Evolutionary conservation across 2,329 filamentous ascomycete genomes (phyloP).

Genomic region (Monascus ruber): DNA sequence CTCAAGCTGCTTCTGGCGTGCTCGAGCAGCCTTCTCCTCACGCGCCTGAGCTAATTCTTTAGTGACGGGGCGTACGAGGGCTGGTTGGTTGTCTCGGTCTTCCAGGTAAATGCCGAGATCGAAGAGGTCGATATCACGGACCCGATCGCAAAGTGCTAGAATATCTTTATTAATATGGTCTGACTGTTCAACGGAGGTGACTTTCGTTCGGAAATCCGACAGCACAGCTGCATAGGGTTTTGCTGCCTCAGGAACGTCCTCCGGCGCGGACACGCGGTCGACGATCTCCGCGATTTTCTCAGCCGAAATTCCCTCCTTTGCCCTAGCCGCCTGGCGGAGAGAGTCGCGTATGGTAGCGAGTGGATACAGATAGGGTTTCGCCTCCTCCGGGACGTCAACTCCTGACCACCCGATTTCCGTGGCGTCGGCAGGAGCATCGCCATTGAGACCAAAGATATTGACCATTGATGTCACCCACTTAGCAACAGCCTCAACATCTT

Average conservation of each 20-base stretch:
- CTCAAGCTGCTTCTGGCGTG: slow-evolving; percentile 36
- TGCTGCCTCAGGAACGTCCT: slow-evolving; percentile 14
- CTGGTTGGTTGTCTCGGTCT: slow-evolving; percentile 58
- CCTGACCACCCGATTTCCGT: slow-evolving; percentile 52
- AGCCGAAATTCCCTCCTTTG: slow-evolving; percentile 31
- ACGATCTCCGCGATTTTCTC: slow-evolving; percentile 30
- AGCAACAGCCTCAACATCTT: slow-evolving; percentile 46
- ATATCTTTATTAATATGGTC: slow-evolving; percentile 58
- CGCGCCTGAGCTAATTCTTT: slow-evolving; percentile 44
- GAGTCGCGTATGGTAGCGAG: slow-evolving; percentile 47
- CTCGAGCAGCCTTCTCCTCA: slow-evolving; percentile 42
- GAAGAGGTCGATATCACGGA: slow-evolving; percentile 72
- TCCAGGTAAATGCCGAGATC: slow-evolving; percentile 80
- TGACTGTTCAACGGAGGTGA: slow-evolving; percentile 25
- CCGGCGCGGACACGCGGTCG: slow-evolving; percentile 13
- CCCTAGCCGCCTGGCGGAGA: slow-evolving; percentile 45
- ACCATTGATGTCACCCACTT: slow-evolving; percentile 75
- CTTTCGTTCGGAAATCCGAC: slow-evolving; percentile 29
- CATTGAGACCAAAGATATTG: slow-evolving; percentile 66
- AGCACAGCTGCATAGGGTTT: slow-evolving; percentile 40
- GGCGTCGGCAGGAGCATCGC: slow-evolving; percentile 22
- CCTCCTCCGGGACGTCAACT: slow-evolving; percentile 48
- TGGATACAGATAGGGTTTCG: slow-evolving; percentile 51
- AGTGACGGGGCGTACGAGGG: slow-evolving; percentile 60
- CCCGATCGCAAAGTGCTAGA: slow-evolving; percentile 62